These are phyloP conservation scores for Melanomma pulvis-pyrius DNA, from an alignment of 495 filamentous ascomycete species.

Conservation along the genomic window DNA sequence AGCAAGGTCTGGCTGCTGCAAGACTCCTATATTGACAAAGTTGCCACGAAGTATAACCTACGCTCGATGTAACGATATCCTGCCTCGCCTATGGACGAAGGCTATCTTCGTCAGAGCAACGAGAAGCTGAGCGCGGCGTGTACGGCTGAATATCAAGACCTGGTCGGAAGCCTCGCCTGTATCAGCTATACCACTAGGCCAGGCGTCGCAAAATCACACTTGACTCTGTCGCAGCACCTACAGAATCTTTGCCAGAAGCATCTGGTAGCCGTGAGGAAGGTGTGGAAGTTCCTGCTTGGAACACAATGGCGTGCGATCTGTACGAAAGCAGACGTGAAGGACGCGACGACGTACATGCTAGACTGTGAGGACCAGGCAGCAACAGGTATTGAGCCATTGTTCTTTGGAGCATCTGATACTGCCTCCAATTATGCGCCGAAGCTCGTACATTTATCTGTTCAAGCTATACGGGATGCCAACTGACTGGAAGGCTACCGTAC, in stretches of 20 bases:
- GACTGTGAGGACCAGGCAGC: neutral
- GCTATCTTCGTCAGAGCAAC: neutral
- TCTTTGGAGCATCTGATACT: constrained; percentile 26
- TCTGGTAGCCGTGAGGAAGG: neutral
- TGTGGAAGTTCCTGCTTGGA: constrained; percentile 5
- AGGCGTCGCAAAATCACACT: constrained; percentile 14
- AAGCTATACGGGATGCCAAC: constrained; percentile 37
- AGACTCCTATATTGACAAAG: constrained; percentile 13
- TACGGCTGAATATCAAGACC: neutral
- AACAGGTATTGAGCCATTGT: neutral
- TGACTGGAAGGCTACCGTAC: constrained; percentile 37
- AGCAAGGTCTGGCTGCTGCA: constrained; percentile 3
- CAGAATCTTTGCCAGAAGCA: constrained; percentile 16
- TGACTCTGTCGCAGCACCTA: constrained; percentile 1
- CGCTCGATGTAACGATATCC: neutral
- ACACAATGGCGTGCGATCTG: constrained; percentile 14
- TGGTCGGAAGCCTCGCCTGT: constrained; percentile 3
- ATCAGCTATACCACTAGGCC: constrained; percentile 4
- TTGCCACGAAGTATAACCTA: constrained; percentile 2
- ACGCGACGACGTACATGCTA: neutral
- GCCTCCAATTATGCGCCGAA: constrained; percentile 8
- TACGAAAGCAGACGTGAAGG: neutral
- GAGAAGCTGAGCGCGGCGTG: neutral
- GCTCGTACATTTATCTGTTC: constrained; percentile 36
- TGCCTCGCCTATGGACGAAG: neutral